Evolutionary conservation across 192 early-diverging fungal species (phyloP).

Genomic region (Rhizophagus sp.): DNA sequence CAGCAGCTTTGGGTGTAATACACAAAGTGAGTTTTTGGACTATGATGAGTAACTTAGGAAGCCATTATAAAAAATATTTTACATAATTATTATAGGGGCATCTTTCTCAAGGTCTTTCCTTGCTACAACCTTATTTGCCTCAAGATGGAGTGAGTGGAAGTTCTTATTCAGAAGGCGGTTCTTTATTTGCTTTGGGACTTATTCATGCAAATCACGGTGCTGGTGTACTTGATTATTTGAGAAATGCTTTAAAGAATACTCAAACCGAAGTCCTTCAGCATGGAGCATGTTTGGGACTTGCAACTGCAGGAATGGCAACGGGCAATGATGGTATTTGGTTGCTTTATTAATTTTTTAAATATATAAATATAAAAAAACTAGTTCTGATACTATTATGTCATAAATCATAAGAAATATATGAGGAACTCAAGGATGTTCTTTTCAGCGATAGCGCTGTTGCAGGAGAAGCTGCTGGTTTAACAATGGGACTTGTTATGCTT

Average conservation of each 20-base stretch:
- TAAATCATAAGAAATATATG: slow-evolving; percentile 66
- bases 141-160: slow-evolving; percentile 84
- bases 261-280: slow-evolving; percentile 92
- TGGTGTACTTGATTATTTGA: slow-evolving; percentile 79
- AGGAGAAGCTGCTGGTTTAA: slow-evolving; percentile 94
- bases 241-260: slow-evolving; percentile 76
- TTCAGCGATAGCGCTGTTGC: slow-evolving; percentile 96
- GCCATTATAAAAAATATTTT: not conserved
- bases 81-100: slow-evolving; percentile 65
- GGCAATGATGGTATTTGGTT: slow-evolving; percentile 68
- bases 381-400: not conserved
- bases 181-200: slow-evolving; percentile 95
- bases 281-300: slow-evolving; percentile 93
- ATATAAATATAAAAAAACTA: not conserved
- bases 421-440: slow-evolving; percentile 84
- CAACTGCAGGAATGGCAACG: slow-evolving; percentile 96
- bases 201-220: slow-evolving; percentile 96
- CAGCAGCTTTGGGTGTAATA: slow-evolving; percentile 96
- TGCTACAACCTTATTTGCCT: slow-evolving; percentile 94
- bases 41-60: not conserved
- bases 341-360: not conserved
- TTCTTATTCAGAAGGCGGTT: slow-evolving; percentile 95
- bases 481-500: slow-evolving; percentile 97
- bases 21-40: slow-evolving; percentile 63
- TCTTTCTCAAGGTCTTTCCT: slow-evolving; percentile 73